phyloP scores from a whole-genome alignment of 345 rosid genomes.

The Lepidium aucheri region DNA sequence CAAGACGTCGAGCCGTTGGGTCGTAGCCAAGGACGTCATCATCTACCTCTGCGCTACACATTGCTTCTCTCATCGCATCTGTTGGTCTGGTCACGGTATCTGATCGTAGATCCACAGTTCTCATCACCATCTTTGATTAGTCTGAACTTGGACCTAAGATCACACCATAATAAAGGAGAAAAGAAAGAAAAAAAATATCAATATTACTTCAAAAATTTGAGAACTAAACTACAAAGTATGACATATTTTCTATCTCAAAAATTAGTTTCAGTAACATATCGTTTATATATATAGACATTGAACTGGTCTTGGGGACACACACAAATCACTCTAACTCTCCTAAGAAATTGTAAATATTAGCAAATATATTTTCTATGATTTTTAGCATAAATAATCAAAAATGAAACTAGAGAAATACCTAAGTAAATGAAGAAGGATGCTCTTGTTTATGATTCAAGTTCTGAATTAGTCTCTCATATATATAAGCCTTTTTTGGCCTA shows the following conservation, averaged over 20 bases:
- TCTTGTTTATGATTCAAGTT: too few species aligned
- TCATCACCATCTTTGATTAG: constrained; percentile 49
- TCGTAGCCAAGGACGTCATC: constrained; percentile 71
- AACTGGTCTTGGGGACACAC: constrained; percentile 14
- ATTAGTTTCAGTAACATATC: not conserved
- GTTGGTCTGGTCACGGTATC: constrained; percentile 91
- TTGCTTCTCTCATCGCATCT: constrained; percentile 73
- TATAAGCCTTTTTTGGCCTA: too few species aligned
- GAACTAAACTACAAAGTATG: not conserved
- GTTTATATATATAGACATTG: not conserved
- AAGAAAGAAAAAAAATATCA: too few species aligned
- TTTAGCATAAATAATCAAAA: too few species aligned
- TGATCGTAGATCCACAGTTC: constrained; percentile 77
- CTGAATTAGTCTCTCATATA: too few species aligned
- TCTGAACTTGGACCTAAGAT: too few species aligned
- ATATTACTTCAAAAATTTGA: not conserved
- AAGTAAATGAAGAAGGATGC: too few species aligned
- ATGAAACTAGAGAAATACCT: too few species aligned
- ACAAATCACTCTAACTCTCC: not conserved
- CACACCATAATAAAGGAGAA: too few species aligned
- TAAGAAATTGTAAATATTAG: not conserved
- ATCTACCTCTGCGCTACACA: constrained; percentile 85
- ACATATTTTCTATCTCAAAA: not conserved
- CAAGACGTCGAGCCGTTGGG: constrained; percentile 61
- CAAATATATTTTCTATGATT: not conserved